A percentile compares a stretch with the other conserved stretches of the same genome.
Evolutionary conservation across 495 filamentous ascomycete genomes (phyloP).

Genomic region (Neurospora sp.): DNA sequence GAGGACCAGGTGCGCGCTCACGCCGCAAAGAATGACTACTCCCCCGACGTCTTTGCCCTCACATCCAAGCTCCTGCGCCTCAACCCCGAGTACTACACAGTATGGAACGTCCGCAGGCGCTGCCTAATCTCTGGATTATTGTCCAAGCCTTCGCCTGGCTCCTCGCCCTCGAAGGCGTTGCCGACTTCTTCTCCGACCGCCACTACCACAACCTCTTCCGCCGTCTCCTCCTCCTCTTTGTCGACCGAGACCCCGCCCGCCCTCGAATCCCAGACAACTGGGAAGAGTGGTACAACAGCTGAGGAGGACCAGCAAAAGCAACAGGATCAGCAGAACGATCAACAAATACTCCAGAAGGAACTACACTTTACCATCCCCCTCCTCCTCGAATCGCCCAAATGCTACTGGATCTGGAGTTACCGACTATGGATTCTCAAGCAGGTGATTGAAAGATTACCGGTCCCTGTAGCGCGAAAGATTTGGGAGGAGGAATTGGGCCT

Average conservation of each 20-base stretch:
- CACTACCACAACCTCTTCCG: constrained; percentile 43
- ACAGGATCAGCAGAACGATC: constrained; percentile 14
- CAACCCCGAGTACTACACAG: constrained; percentile 97
- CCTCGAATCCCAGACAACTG: constrained; percentile 39
- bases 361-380: constrained; percentile 74
- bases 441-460: constrained; percentile 51
- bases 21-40: constrained; percentile 51
- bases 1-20: constrained; percentile 53
- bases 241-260: constrained; percentile 37
- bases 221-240: constrained; percentile 35
- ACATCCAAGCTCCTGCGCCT: constrained; percentile 70
- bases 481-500: constrained; percentile 80
- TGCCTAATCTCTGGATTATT: constrained; percentile 48
- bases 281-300: constrained; percentile 48
- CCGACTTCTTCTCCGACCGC: constrained; percentile 43
- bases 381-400: constrained; percentile 80
- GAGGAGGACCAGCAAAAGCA: constrained; percentile 14
- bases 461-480: constrained; percentile 43
- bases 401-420: constrained; percentile 99
- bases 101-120: constrained; percentile 90
- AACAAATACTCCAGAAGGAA: constrained; percentile 45
- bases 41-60: constrained; percentile 54
- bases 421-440: constrained; percentile 77
- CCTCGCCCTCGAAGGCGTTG: constrained; percentile 43
- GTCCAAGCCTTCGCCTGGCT: constrained; percentile 39